Conservation (phyloP, 352 stramenopile species). For the Phytophthora constricta region DNA sequence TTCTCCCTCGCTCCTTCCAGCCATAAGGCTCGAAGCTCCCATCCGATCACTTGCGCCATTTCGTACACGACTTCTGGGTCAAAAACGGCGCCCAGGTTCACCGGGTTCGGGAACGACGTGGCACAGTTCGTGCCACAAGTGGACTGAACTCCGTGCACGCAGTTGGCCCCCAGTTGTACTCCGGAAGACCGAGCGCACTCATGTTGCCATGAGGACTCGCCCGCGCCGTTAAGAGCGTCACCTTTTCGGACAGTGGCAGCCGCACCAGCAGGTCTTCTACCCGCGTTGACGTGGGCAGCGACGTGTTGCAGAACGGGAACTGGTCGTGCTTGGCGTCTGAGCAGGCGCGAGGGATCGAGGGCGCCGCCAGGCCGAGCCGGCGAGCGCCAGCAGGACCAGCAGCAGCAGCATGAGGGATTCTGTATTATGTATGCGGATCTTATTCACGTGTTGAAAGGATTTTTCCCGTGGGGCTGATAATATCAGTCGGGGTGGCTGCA, state of each 20-base stretch:
- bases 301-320: slow-evolving; percentile 84
- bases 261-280: slow-evolving; percentile 79
- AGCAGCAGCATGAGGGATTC: slow-evolving; percentile 1
- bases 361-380: not conserved
- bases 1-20: slow-evolving; percentile 80
- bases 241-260: slow-evolving; percentile 77
- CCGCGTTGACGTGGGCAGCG: slow-evolving; percentile 59
- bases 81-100: slow-evolving; percentile 90
- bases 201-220: slow-evolving; percentile 78
- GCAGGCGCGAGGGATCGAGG: slow-evolving; percentile 66
- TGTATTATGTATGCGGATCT: no score
- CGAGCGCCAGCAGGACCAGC: not conserved
- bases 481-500: no score
- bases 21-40: slow-evolving; percentile 81
- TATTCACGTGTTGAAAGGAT: no score
- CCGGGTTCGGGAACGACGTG: slow-evolving; percentile 92
- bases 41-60: slow-evolving; percentile 91
- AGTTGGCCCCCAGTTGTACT: slow-evolving; percentile 96
- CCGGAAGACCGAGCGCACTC: slow-evolving; percentile 78
- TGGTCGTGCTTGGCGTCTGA: slow-evolving; percentile 28
- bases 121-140: slow-evolving; percentile 79
- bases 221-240: slow-evolving; percentile 70
- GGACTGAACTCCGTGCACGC: slow-evolving; percentile 91
- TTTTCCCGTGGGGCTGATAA: no score
- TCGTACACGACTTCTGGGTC: slow-evolving; percentile 76